phyloP scores from a whole-genome alignment of 768 basidiomycete species.

The Pleurotus djamor region DNA sequence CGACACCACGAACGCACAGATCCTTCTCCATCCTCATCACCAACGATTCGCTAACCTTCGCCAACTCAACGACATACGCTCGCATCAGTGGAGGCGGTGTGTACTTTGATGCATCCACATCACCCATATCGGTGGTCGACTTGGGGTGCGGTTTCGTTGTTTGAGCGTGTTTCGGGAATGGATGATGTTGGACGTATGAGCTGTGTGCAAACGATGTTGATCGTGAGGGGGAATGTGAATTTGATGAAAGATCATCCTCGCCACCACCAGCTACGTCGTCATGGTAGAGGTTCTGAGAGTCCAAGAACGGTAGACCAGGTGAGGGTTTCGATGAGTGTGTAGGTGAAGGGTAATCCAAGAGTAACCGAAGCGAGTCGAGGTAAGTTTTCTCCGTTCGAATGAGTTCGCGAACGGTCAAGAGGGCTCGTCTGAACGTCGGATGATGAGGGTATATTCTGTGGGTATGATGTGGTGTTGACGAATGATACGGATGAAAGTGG shows the following conservation, averaged over 20 bases:
- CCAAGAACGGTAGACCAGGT: not conserved
- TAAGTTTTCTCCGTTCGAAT: conserved; percentile 19
- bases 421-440: conserved; percentile 18
- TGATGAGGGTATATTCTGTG: not conserved
- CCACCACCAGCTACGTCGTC: conserved; percentile 1
- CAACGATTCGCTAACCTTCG: conserved; percentile 37
- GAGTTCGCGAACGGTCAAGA: conserved; percentile 24
- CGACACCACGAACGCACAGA: conserved; percentile 52
- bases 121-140: too few species aligned
- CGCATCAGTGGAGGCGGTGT: conserved; percentile 38
- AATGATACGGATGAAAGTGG: too few species aligned
- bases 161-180: not conserved
- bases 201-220: not conserved
- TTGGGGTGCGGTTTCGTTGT: not conserved
- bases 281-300: conserved; percentile 10
- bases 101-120: not conserved
- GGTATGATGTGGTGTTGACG: not conserved
- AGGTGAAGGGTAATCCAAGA: conserved; percentile 4
- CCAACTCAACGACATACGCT: conserved; percentile 36
- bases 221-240: not conserved
- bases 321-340: not conserved
- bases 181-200: not conserved
- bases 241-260: not conserved
- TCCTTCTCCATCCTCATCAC: conserved; percentile 33
- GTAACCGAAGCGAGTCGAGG: conserved; percentile 10